Base-by-base conservation (phyloP, 179 eudicot genomes). In the Patellifolia procumbens region DNA sequence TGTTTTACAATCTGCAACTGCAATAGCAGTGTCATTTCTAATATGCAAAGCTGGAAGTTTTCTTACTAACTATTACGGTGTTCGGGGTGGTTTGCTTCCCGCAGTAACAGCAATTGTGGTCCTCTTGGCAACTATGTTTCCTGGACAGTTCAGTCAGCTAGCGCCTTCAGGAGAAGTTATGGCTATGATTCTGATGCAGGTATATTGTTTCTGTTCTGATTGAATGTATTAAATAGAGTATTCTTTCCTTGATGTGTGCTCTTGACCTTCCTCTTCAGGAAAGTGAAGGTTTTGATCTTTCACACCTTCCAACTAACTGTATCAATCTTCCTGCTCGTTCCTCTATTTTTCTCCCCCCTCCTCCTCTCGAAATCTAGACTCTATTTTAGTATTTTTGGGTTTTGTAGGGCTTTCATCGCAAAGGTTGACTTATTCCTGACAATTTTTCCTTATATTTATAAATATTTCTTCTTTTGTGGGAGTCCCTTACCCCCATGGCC, bases 101-200 rank as follows among this genome's bases (percentile, higher is more conserved):
- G 88, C 85, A 35, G 76, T 90, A 74, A 93, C 98, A 31, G 92
- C 92, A 34, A 89, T 92, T 49, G 95, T 88, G 63, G 93, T 93
- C 24, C 0, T 87, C 74, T 74, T 93, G 80, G 97, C 98, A 34
- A 93, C 98, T 73, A 58, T 66, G 42, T 86, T 93, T 55, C 98
- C 98, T 20, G 80, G 59, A 51, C 90, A 81, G 16, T 92, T 89
- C 68, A 82, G 83, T 48, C 80, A 85, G 72, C 86, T 93, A 67
- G 98, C 98, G 29, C 91, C 92, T 73, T 80, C 97, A 68, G 96
- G 93, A 43, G 97, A 93, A 74, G 92, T 89, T 67, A 88, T 90
- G 86, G 98, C 95, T 48, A 43, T 90, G 83, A 86, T 92, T 65
- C 76, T 92, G 73, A 91, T 92, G 97, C 96, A 92, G 96, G 97